Conservation (phyloP, 371 early-diverging fungal genomes). For the Actinomortierella ambigua region DNA sequence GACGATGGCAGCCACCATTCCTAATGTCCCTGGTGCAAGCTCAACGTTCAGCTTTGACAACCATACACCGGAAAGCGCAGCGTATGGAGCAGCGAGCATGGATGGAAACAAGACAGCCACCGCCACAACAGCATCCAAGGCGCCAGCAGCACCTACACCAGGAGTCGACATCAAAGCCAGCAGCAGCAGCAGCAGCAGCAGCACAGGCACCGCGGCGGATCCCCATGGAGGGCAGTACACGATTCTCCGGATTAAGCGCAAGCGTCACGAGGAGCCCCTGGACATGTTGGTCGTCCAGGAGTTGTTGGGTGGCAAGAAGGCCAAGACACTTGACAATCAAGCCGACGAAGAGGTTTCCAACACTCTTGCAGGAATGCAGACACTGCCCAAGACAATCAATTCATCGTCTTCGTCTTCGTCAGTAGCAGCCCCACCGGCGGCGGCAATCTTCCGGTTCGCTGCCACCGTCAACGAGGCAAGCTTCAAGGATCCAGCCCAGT, state of each 20-base stretch:
- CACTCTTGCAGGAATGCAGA: conserved; percentile 5
- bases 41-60: conserved; percentile 24
- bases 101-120: not conserved
- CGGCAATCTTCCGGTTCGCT: conserved; percentile 64
- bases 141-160: not conserved
- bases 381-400: conserved; percentile 13
- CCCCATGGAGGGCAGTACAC: conserved; percentile 49
- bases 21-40: no score
- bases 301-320: conserved; percentile 26
- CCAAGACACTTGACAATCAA: conserved; percentile 14
- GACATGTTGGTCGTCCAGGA: conserved; percentile 61
- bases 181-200: not conserved
- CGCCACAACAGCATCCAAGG: no score
- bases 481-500: conserved; percentile 57
- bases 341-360: conserved; percentile 12
- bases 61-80: conserved; percentile 16
- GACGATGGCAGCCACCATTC: no score
- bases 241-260: conserved; percentile 79
- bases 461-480: conserved; percentile 68
- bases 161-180: not conserved
- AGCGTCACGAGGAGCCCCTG: conserved; percentile 77
- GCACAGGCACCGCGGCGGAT: not conserved
- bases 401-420: not conserved
- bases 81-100: not conserved
- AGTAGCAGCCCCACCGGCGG: conserved; percentile 45